Evolutionary conservation across 352 stramenopile genomes (phyloP).

Genomic region (Pythium sukuiense): DNA sequence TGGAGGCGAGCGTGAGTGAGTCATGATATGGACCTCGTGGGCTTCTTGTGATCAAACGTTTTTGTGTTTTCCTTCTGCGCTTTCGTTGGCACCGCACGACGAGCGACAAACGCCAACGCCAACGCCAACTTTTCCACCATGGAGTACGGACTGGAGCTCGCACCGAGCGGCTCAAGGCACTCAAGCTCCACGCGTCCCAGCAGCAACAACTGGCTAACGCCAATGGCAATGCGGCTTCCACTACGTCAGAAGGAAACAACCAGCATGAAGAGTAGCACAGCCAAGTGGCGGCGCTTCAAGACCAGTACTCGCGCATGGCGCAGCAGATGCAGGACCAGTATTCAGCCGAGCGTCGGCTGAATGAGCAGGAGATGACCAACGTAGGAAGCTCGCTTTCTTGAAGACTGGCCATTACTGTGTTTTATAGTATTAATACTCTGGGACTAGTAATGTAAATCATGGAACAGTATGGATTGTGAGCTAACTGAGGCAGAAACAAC

Average conservation of each 20-base stretch:
- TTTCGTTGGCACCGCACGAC: background rate
- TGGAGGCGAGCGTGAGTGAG: too few relatives aligned
- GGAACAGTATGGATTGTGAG: too few relatives aligned
- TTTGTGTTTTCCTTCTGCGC: background rate
- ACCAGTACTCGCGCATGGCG: conserved; percentile 21
- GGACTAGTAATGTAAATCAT: too few relatives aligned
- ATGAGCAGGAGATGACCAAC: conserved; percentile 37
- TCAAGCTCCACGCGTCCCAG: conserved; percentile 42
- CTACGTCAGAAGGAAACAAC: conserved; percentile 5
- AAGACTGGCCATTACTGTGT: too few relatives aligned
- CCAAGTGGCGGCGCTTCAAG: conserved; percentile 14
- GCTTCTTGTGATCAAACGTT: background rate
- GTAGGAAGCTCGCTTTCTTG: too few relatives aligned
- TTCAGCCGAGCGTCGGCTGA: conserved; percentile 35
- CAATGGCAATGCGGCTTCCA: background rate
- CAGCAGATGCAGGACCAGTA: conserved; percentile 54
- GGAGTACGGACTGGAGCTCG: conserved; percentile 57
- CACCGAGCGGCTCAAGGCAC: conserved; percentile 74
- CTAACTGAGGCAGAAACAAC: too few relatives aligned
- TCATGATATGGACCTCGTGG: too few relatives aligned
- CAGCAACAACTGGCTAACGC: too few relatives aligned
- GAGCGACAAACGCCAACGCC: too few relatives aligned
- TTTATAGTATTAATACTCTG: too few relatives aligned
- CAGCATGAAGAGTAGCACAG: conserved; percentile 9
- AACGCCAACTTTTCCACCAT: conserved; percentile 1